Conservation (phyloP, 2,329 filamentous ascomycete species). For the Apiospora saccharicola region DNA sequence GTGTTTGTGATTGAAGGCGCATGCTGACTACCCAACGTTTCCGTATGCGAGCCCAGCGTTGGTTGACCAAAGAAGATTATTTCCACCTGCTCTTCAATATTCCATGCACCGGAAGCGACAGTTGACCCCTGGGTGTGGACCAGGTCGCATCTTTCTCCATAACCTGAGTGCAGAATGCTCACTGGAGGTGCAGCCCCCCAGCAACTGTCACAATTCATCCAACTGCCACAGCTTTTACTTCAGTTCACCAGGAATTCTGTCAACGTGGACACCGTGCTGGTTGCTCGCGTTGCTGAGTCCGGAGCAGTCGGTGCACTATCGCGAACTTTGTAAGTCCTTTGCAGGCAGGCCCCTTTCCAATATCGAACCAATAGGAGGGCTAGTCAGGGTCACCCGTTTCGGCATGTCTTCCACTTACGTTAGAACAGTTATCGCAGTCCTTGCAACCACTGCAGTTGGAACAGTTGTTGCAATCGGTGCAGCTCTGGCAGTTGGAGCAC, state of each 20-base stretch:
- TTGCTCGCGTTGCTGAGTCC: constrained; percentile 18
- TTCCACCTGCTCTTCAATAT: not conserved
- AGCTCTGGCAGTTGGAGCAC: constrained; percentile 7
- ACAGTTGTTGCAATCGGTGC: constrained; percentile 27
- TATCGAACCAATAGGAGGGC: not conserved
- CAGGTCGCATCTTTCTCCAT: not conserved
- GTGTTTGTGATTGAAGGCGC: not conserved
- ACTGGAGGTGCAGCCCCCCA: too few species aligned
- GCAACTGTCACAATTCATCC: too few species aligned
- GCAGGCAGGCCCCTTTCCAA: not conserved
- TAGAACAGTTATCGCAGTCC: not conserved
- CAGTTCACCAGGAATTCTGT: not conserved
- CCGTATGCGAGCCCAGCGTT: not conserved
- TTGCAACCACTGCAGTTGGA: constrained; percentile 27
- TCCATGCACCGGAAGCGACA: not conserved
- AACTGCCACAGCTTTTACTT: not conserved
- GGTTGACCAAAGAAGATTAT: too few species aligned
- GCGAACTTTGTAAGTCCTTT: not conserved
- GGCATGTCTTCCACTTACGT: not conserved
- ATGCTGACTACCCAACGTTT: not conserved
- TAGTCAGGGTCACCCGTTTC: too few species aligned
- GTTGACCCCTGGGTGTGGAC: not conserved
- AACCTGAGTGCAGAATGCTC: not conserved
- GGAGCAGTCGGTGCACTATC: constrained; percentile 21
- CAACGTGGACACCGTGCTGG: constrained; percentile 11